These are phyloP conservation scores for Fraxinus latifolia DNA, from an alignment of 305 asterid genomes.

Conservation along the genomic window DNA sequence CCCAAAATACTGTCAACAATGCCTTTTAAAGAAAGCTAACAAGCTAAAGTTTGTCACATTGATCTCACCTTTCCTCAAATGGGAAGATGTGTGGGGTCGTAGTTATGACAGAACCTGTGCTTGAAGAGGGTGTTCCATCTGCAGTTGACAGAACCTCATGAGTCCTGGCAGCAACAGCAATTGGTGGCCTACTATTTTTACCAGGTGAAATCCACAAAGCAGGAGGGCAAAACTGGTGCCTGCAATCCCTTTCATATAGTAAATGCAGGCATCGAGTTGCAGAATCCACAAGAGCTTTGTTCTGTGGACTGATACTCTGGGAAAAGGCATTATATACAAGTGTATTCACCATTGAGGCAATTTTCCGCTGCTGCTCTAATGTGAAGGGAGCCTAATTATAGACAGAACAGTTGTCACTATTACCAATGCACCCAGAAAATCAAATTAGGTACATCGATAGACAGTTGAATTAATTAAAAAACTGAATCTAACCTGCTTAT, in stretches of 20 bases:
- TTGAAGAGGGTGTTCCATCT: constrained; percentile 51
- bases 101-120: constrained; percentile 69
- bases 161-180: constrained; percentile 91
- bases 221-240: constrained; percentile 86
- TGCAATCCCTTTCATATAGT: constrained; percentile 86
- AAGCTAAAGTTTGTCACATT: not conserved
- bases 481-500: constrained; percentile 68
- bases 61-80: constrained; percentile 81
- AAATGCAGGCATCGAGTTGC: constrained; percentile 88
- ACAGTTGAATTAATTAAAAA: constrained; percentile 9
- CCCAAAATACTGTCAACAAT: not conserved
- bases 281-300: constrained; percentile 63
- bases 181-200: constrained; percentile 73
- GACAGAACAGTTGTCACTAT: constrained; percentile 13
- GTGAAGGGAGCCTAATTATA: constrained; percentile 69
- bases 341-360: constrained; percentile 70
- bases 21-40: not conserved
- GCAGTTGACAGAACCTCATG: constrained; percentile 62
- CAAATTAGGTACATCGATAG: not conserved
- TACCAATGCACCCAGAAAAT: constrained; percentile 2
- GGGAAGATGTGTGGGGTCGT: constrained; percentile 87
- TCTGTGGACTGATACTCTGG: constrained; percentile 37
- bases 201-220: constrained; percentile 94
- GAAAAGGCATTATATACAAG: constrained; percentile 74
- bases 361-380: constrained; percentile 78